Base-by-base conservation (phyloP, 345 rosid genomes). In the Lenwebbia sp. region DNA sequence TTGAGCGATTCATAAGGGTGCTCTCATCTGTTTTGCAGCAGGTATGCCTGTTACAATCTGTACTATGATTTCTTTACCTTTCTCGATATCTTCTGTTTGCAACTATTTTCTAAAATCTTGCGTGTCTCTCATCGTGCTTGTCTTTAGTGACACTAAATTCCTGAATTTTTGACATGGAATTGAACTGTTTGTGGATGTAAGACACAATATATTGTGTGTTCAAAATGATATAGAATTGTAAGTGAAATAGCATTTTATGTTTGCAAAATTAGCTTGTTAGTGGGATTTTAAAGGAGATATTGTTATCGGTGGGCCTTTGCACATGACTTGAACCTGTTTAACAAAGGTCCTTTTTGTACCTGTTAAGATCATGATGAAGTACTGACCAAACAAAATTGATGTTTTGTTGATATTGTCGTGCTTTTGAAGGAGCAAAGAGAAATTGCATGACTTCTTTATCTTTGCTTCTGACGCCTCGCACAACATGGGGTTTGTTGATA, bases 21-120 rank as follows among this genome's bases (percentile, higher is more conserved):
- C 93, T 97, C 87, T 90, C 99, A 52, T 93, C 94, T 56, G 96
- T 97, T 87, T 93, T 95, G 56, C 96, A 93, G 88, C 98, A 95
- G 95, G 98, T 96, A 89, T 60, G 85, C 87, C 88, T 50, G 86
- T 84, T 52, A 89, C 55, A 57, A 82, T 37, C n/a, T 70, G 23
- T 85, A 10, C 74, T 83, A n/a, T n/a, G 84, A 74, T 52, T 33
- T 62, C 82, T 26, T 14, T 33, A 62, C 75, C 41, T 82, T 19
- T 74, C 25, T 82, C 28, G 33, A 54, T n/a, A 50, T 26, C 0
- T 82, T 25, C 11, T 15, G 0, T 82, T 52, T 49, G 19, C n/a
- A 11, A 41, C 2, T 26, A 40, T 22, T 78, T 11, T 33, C 51
- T 78, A 10, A 40, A 76, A 40, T 76, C 83, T 2, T 40, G 70